Conservation (phyloP, 306 rosid genomes). For the Medicago ruthenica region DNA sequence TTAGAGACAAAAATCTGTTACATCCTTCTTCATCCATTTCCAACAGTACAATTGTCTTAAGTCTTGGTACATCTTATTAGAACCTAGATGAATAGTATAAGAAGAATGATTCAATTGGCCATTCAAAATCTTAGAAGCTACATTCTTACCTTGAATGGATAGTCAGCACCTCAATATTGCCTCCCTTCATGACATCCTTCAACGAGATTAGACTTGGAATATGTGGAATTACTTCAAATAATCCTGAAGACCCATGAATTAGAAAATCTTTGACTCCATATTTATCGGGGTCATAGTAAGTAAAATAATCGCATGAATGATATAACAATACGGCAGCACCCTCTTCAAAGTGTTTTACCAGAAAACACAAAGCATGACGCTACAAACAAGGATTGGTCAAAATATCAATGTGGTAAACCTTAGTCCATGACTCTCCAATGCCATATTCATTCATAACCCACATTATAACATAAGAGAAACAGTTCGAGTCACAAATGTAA, state of each 20-base stretch:
- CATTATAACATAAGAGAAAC: neutral
- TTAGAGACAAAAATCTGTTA: no score
- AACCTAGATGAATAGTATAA: no score
- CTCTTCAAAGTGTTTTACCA: neutral
- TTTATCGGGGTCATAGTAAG: neutral
- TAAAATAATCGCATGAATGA: neutral
- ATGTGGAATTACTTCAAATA: neutral
- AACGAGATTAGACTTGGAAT: constrained; percentile 21
- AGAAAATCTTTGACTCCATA: neutral
- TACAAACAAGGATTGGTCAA: neutral
- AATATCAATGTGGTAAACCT: neutral
- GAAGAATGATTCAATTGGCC: no score
- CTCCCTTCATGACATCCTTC: constrained; percentile 15
- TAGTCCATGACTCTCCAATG: constrained; percentile 22
- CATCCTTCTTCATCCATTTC: no score
- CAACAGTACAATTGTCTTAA: no score
- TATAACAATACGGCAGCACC: neutral
- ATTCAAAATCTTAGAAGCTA: no score
- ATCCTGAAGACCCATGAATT: neutral
- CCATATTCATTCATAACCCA: constrained; percentile 37
- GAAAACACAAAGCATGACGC: neutral
- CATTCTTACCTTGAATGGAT: constrained; percentile 9
- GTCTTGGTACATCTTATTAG: no score
- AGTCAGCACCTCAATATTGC: neutral
- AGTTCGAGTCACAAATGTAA: neutral